Base-by-base conservation (phyloP, 768 basidiomycete species). In the Russula sp. region DNA sequence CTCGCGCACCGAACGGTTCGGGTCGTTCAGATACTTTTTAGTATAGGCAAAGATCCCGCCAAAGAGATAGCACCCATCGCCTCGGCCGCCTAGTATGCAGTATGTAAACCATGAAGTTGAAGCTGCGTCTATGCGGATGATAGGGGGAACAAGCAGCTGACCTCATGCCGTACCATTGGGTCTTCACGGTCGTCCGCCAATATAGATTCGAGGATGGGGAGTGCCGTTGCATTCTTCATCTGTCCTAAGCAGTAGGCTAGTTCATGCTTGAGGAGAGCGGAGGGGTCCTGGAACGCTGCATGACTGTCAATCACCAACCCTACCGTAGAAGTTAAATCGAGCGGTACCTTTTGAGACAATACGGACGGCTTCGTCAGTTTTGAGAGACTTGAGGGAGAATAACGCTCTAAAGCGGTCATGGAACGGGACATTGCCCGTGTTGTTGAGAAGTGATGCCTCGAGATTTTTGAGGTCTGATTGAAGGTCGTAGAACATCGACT, bases 121-220 rank as follows among this genome's bases (percentile, higher is more conserved):
- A 16, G 48, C n/a, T 52, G 22, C 30, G 51, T 34, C 24, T 16
- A 52, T 48, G 49, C 26, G 42, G 44, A 58, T 22, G 40, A 53
- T 70, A 79, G 63, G 69, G 7, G 13, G 9, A 36, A 49, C 1
- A 26, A 8, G 38, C 3, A 16, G 26, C 68, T 52, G 58, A 91
- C 93, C 83, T 99, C 97, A 77, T 99, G 97, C 60, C 97, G 81
- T 65, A 98, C 97, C 97, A 99, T 99, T 0, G 93, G 88, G 74
- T 96, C 90, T 73, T 95, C 88, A 20, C 79, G 72, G 46, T 74
- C 72, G 71, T 94, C 80, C 66, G 82, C 79, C 42, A 99, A 81
- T 5, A 95, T 90, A 2, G 78, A 75, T 72, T 92, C 89, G 5
- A 99, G 84, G 20, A 83, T 81, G 7, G 93, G 88, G 13, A 98